Base-by-base conservation (phyloP, 176 grass and related monocot species). In the Carex scoparia region DNA sequence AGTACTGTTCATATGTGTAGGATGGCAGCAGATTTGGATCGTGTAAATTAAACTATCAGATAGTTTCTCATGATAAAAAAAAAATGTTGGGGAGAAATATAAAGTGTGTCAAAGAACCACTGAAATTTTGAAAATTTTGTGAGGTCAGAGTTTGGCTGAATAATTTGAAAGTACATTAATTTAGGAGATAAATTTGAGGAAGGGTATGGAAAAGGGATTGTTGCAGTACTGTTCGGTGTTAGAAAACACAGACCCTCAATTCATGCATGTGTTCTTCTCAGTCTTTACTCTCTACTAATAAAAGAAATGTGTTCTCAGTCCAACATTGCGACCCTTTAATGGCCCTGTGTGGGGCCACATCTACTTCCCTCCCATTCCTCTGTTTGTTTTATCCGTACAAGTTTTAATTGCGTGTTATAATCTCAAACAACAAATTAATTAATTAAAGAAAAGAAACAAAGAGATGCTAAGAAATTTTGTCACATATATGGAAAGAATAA, bases 241-340 rank as follows among this genome's bases (percentile, higher is more conserved):
- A 65, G 79, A 81, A 81, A 81, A 81, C 79, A 81, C 33, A 65
- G 28, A 10, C n/a, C 79, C 58, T 61, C 18, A 65, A 65, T 63
- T 81, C 37, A 48, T 28, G 79, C 79, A 71, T 71, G 16, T 62
- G 46, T 58, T 79, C 40, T 42, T 35, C 38, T 40, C 38, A 40
- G 38, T 40, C 38, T 40, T 4, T 40, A 40, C 0, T 40, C 38
- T 40, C 38, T 40, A 40, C 38, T 40, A 40, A 37, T 23, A 37
- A 37, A 40, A 40, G 5, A 40, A 40, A 40, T 40, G 38, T 40
- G 38, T 8, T 46, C 54, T 61, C 59, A 44, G 57, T 81, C 79
- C 79, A 81, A 81, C 79, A 81, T 81, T 81, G 79, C 76, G 53
- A 65, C 58, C 59, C 79, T 44, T 65, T 81, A 81, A 81, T 81